Percentiles rank a stretch among this genome's conserved stretches.
phyloP scores from a whole-genome alignment of 768 basidiomycete genomes.

The Inosperma sp. region DNA sequence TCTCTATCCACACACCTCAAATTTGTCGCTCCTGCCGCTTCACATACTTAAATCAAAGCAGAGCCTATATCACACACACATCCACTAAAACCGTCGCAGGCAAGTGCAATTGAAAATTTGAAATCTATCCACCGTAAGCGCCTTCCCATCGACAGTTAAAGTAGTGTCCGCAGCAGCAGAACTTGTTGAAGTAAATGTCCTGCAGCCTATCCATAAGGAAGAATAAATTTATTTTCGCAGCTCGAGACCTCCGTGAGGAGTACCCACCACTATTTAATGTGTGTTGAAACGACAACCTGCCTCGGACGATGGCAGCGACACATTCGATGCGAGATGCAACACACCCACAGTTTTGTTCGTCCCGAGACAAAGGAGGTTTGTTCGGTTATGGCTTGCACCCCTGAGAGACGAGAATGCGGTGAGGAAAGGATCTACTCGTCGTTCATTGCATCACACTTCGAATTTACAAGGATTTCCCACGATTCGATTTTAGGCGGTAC shows the following conservation, averaged over 20 bases:
- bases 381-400: too few species aligned
- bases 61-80: slow-evolving; percentile 50
- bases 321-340: too few species aligned
- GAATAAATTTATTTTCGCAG: slow-evolving; percentile 7
- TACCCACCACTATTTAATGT: slow-evolving; percentile 27
- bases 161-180: slow-evolving; percentile 75
- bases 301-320: too few species aligned
- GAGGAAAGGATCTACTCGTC: too few species aligned
- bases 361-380: too few species aligned
- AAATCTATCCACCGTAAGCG: slow-evolving; percentile 87
- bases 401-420: too few species aligned
- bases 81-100: slow-evolving; percentile 4
- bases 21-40: slow-evolving; percentile 78
- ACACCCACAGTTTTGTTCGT: too few species aligned
- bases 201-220: slow-evolving; percentile 40
- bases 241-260: slow-evolving; percentile 1
- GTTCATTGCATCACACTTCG: too few species aligned
- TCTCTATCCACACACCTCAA: slow-evolving; percentile 54
- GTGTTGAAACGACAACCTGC: too few species aligned
- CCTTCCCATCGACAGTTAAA: slow-evolving; percentile 93
- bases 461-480: too few species aligned
- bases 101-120: too few species aligned
- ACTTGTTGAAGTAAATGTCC: slow-evolving; percentile 63
- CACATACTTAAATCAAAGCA: slow-evolving; percentile 95
- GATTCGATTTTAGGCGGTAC: too few species aligned